These are phyloP conservation scores for Irineochytrium annulatum DNA, from an alignment of 192 early-diverging fungal species.

Conservation along the genomic window DNA sequence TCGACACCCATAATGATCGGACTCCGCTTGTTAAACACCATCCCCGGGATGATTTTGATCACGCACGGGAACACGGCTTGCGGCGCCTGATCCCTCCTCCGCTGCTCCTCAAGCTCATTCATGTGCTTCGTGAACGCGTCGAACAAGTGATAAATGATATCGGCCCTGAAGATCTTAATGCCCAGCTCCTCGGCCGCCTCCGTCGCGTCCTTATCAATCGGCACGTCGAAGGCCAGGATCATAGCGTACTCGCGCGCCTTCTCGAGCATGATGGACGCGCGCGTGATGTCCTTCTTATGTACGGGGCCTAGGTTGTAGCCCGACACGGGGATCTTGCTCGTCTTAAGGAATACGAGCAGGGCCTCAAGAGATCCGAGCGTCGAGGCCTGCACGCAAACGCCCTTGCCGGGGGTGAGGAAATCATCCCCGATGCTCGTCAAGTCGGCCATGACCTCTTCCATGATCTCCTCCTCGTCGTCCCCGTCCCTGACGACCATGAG, in stretches of 20 bases:
- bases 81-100: slow-evolving; percentile 80
- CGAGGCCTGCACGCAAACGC: slow-evolving; percentile 98
- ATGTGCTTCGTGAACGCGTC: slow-evolving; percentile 85
- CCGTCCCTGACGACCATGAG: slow-evolving; percentile 88
- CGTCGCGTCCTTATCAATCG: slow-evolving; percentile 76
- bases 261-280: slow-evolving; percentile 89
- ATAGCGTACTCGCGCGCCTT: slow-evolving; percentile 72
- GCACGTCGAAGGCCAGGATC: slow-evolving; percentile 50
- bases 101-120: slow-evolving; percentile 74
- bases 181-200: slow-evolving; percentile 88
- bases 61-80: slow-evolving; percentile 96
- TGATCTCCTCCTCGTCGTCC: slow-evolving; percentile 94
- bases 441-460: slow-evolving; percentile 93
- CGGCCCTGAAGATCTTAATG: slow-evolving; percentile 89
- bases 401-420: slow-evolving; percentile 79
- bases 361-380: slow-evolving; percentile 97
- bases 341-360: slow-evolving; percentile 84
- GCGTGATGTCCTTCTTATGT: slow-evolving; percentile 94
- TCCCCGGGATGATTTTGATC: slow-evolving; percentile 80
- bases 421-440: slow-evolving; percentile 68
- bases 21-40: slow-evolving; percentile 90
- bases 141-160: slow-evolving; percentile 99
- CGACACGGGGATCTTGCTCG: slow-evolving; percentile 90
- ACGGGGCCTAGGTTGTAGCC: slow-evolving; percentile 97
- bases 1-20: slow-evolving; percentile 96